Conservation (phyloP, 306 rosid genomes). For the Trifolium dubium region DNA sequence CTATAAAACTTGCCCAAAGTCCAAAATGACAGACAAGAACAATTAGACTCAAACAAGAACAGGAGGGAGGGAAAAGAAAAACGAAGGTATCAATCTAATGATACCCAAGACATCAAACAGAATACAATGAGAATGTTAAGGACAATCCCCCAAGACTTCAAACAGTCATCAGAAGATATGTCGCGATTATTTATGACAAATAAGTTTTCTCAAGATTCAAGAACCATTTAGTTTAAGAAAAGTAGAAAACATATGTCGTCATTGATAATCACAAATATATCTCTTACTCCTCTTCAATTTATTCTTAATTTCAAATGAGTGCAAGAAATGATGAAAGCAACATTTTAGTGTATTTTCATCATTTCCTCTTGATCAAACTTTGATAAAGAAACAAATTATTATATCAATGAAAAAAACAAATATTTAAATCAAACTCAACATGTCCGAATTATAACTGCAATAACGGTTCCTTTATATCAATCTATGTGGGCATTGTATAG, state of each 20-base stretch:
- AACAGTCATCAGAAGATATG: background rate
- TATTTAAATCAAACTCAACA: background rate
- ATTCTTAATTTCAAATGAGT: background rate
- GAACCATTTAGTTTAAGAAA: background rate
- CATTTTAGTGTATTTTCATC: slow-evolving; percentile 1
- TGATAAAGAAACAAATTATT: background rate
- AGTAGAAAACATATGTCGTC: background rate
- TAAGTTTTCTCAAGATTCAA: slow-evolving; percentile 4
- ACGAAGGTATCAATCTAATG: background rate
- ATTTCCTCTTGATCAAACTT: background rate
- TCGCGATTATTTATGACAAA: background rate
- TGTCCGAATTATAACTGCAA: slow-evolving; percentile 3
- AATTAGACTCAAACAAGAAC: background rate
- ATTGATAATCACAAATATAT: background rate
- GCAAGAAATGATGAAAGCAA: slow-evolving; percentile 5
- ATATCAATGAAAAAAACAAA: background rate
- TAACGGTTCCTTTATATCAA: slow-evolving; percentile 28
- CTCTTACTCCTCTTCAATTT: background rate
- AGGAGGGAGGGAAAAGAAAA: background rate
- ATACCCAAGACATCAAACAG: background rate
- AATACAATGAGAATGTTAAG: background rate
- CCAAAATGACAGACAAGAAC: slow-evolving; percentile 3
- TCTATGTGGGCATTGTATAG: background rate
- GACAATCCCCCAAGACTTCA: background rate
- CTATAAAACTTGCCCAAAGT: slow-evolving; percentile 10